Percentiles rank a stretch among this genome's conserved stretches.
Evolutionary conservation across 164 flowering plant genomes (phyloP).

Genomic region (Liriodendron chinense): DNA sequence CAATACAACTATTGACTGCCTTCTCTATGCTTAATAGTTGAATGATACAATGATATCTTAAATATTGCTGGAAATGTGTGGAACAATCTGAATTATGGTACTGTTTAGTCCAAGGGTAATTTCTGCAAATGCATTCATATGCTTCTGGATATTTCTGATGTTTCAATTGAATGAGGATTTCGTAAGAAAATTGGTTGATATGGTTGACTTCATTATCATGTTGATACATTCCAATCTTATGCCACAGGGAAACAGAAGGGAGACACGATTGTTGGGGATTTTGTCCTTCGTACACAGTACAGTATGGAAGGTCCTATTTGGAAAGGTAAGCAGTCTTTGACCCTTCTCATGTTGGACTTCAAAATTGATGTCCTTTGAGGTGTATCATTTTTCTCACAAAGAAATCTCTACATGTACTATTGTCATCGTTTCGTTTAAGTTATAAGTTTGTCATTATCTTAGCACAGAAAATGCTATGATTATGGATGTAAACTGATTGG

Average conservation of each 20-base stretch:
- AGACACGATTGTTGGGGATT: conserved; percentile 88
- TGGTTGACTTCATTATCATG: background rate
- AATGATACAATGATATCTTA: too few relatives aligned
- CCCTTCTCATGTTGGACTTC: background rate
- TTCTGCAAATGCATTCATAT: too few relatives aligned
- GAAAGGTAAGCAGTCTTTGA: conserved; percentile 52
- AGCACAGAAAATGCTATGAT: background rate
- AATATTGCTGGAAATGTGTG: too few relatives aligned
- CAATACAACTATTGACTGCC: too few relatives aligned
- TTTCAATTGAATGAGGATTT: background rate
- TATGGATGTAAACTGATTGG: background rate
- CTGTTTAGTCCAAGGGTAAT: too few relatives aligned
- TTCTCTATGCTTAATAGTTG: too few relatives aligned
- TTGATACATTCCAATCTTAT: conserved; percentile 7
- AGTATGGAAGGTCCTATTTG: conserved; percentile 98
- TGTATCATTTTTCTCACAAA: background rate
- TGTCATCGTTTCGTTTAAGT: too few relatives aligned
- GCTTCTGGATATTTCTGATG: background rate
- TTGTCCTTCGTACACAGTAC: conserved; percentile 96
- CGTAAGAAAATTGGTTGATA: background rate
- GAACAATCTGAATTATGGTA: too few relatives aligned
- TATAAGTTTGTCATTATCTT: background rate
- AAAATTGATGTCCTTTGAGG: background rate
- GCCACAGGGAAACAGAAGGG: conserved; percentile 90
- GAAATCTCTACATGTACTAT: too few relatives aligned